Base-by-base conservation (phyloP, 805 yeast species). In the Yarrowia sp. region DNA sequence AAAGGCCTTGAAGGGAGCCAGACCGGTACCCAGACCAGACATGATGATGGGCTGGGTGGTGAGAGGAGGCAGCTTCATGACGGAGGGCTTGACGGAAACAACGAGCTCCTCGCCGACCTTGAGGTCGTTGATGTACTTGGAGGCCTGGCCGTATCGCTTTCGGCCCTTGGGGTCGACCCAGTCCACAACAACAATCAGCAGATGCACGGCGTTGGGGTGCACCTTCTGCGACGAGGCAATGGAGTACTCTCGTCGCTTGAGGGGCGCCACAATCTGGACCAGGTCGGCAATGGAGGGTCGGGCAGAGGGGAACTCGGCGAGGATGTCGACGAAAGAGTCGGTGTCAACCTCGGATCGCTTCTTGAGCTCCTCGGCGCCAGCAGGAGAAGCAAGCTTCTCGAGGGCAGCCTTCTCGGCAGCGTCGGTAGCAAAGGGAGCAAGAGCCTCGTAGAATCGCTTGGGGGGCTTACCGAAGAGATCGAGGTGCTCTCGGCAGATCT, bases 1-100 rank as follows among this genome's bases (percentile, higher is more conserved):
- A 71, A 93, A 91, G 0, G 98, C 98, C 80, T 93, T 93, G 86
- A 93, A 93, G 58, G 98, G 98, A 27, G 98, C 98, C 70, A 93
- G 82, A 67, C 98, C 98, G 60, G 98, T 93, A 77, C 98, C 98
- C 68, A 93, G 81, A 69, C 98, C 98, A 68, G 96, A 87, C 98
- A 93, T 93, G 66, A 93, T 86, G 68, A 93, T 87, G 21, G 98
- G 97, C 72, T 90, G 93, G 49, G 85, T 84, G 9, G 97, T 82
- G 66, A 84, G 80, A 69, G 92, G 88, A 65, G 98, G 98, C 66
- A 93, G 79, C 76, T 92, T 93, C 97, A 93, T 92, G 47, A 93
- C 97, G 9, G 97, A 90, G 29, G 97, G 97, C 77, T 93, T 93
- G 63, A 93, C 97, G 65, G 94, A 85, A 27, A 93, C 98, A 61